Conservation (phyloP, 768 basidiomycete species). For the Neoboletus magnificus region DNA sequence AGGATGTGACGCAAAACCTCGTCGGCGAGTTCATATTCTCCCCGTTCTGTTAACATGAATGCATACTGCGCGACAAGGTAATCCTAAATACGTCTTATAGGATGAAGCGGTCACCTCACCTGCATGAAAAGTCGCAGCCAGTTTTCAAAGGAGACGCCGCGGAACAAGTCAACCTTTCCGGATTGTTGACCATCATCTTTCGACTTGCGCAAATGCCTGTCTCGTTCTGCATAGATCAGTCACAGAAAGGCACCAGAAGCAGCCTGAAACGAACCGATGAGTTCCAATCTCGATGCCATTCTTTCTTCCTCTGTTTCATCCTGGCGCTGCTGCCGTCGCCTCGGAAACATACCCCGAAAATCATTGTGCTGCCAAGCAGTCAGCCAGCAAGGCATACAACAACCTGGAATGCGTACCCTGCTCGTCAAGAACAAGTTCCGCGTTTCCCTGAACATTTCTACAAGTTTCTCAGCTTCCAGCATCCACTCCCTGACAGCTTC, state of each 20-base stretch:
- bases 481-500: constrained; percentile 72
- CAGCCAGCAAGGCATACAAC: not conserved
- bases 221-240: constrained; percentile 7
- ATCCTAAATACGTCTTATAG: constrained; percentile 1
- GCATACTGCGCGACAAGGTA: constrained; percentile 51
- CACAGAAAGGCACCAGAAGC: not conserved
- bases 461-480: constrained; percentile 75
- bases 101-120: constrained; percentile 37
- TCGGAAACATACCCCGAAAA: constrained; percentile 21
- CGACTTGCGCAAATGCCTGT: constrained; percentile 46
- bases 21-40: constrained; percentile 62
- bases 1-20: constrained; percentile 75
- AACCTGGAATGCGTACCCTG: constrained; percentile 50
- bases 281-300: constrained; percentile 67
- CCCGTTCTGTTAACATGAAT: constrained; percentile 62
- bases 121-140: constrained; percentile 87
- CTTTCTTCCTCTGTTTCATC: constrained; percentile 16
- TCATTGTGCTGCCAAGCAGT: constrained; percentile 14
- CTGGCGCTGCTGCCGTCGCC: constrained; percentile 13
- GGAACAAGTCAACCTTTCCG: constrained; percentile 61
- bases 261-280: constrained; percentile 40
- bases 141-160: constrained; percentile 75
- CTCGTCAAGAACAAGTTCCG: constrained; percentile 77
- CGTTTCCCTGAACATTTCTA: constrained; percentile 89
- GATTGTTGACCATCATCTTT: constrained; percentile 39